Evolutionary conservation across 2,329 filamentous ascomycete species (phyloP).

Genomic region (Fusarium scirpi): DNA sequence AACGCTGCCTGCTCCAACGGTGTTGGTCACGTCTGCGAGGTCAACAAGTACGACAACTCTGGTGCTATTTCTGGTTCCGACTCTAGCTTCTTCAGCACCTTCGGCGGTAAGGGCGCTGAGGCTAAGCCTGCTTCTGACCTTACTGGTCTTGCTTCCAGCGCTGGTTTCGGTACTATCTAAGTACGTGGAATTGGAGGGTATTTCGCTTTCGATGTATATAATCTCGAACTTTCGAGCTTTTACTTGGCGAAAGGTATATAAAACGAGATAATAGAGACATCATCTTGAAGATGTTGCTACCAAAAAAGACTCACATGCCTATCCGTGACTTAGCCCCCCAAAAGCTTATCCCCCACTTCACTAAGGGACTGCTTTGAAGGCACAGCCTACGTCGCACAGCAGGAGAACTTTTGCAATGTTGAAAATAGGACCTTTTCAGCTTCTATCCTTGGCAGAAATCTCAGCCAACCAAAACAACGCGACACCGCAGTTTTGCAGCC

Average conservation of each 20-base stretch:
- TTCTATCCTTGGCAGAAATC: background rate
- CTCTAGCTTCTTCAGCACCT: slow-evolving; percentile 61
- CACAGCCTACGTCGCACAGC: background rate
- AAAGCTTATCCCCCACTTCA: too few species aligned
- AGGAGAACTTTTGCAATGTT: background rate
- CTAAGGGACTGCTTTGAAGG: background rate
- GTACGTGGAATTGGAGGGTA: background rate
- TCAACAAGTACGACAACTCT: slow-evolving; percentile 61
- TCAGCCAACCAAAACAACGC: background rate
- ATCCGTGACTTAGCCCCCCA: background rate
- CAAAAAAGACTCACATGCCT: background rate
- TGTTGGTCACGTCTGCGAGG: slow-evolving; percentile 63
- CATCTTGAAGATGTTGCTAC: background rate
- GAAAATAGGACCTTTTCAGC: background rate
- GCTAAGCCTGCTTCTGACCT: slow-evolving; percentile 52
- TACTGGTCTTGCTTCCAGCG: slow-evolving; percentile 53
- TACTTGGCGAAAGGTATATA: background rate
- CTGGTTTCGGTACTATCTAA: slow-evolving; percentile 61
- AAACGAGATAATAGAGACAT: slow-evolving; percentile 10
- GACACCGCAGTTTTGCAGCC: background rate
- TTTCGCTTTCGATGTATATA: slow-evolving; percentile 18
- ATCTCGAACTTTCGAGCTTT: background rate
- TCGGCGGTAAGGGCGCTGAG: slow-evolving; percentile 63
- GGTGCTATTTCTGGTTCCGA: slow-evolving; percentile 56
- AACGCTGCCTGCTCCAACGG: slow-evolving; percentile 57